A percentile compares a stretch with the other conserved stretches of the same genome.
phyloP scores from a whole-genome alignment of 768 basidiomycete genomes.

The Rossbeevera mucosa region DNA sequence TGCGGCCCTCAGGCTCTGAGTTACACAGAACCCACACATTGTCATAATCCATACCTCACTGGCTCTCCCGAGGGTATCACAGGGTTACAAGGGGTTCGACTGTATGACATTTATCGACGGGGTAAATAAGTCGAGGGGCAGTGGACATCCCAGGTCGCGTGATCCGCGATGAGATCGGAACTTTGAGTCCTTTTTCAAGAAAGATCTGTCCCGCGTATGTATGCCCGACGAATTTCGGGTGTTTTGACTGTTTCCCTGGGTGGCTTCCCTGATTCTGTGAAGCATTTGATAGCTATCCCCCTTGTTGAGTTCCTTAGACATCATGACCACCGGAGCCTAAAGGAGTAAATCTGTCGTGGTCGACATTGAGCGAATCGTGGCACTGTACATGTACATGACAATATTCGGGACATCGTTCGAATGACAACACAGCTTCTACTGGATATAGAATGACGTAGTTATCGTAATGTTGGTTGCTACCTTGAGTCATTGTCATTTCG shows the following conservation, averaged over 20 bases:
- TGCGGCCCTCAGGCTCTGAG: too few species aligned
- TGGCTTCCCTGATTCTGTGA: neutral
- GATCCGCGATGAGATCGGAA: neutral
- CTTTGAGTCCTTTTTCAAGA: neutral
- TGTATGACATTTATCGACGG: too few species aligned
- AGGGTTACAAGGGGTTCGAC: too few species aligned
- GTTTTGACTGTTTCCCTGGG: neutral
- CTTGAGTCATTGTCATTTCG: neutral
- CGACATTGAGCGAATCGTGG: too few species aligned
- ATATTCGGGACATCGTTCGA: neutral
- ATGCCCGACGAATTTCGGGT: neutral
- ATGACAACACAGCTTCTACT: neutral
- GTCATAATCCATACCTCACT: too few species aligned
- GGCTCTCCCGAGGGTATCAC: too few species aligned
- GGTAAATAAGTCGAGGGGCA: neutral
- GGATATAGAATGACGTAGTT: neutral
- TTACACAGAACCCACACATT: too few species aligned
- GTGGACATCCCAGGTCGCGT: neutral
- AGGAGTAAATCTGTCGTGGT: neutral
- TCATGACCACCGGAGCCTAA: neutral
- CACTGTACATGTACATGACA: neutral
- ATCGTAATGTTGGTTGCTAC: neutral
- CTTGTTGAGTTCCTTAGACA: neutral
- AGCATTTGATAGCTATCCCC: neutral
- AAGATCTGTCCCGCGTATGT: neutral